Conservation (phyloP, 805 yeast genomes). For the Wickerhamomyces hampshirensis region DNA sequence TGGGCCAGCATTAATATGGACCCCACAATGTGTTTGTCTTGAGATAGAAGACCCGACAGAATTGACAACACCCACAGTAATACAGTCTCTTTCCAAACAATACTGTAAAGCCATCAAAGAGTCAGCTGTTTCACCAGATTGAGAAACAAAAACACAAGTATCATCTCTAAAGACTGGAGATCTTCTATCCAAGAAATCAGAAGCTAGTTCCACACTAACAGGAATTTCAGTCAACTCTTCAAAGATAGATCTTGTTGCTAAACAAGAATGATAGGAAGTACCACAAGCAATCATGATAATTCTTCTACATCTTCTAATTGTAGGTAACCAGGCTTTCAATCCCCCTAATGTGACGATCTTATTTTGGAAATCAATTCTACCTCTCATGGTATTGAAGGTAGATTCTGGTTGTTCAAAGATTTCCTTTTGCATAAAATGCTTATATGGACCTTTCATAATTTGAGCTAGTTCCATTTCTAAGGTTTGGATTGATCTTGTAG, state of each 20-base stretch:
- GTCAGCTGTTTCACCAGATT: constrained; percentile 99
- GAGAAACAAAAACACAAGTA: constrained; percentile 95
- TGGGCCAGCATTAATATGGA: constrained; percentile 98
- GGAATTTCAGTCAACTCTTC: constrained; percentile 97
- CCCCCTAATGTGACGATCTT: constrained; percentile 84
- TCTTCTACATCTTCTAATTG: constrained; percentile 91
- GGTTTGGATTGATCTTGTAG: constrained; percentile 93
- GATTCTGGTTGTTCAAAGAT: constrained; percentile 98
- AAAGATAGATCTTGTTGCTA: constrained; percentile 93
- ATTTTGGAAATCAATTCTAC: constrained; percentile 90
- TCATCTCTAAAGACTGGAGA: constrained; percentile 99
- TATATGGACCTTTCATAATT: constrained; percentile 96
- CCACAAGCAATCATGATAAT: constrained; percentile 99
- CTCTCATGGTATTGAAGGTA: constrained; percentile 98
- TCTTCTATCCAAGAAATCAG: constrained; percentile 89
- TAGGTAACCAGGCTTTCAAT: constrained; percentile 73
- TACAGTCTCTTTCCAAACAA: constrained; percentile 95
- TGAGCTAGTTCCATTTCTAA: constrained; percentile 95
- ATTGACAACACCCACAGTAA: constrained; percentile 96
- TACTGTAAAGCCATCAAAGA: constrained; percentile 91
- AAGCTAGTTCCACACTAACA: constrained; percentile 86
- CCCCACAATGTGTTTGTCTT: constrained; percentile 98
- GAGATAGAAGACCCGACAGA: constrained; percentile 96
- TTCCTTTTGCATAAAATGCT: constrained; percentile 98
- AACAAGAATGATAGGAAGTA: constrained; percentile 96